Evolutionary conservation across 2,329 filamentous ascomycete genomes (phyloP).

Genomic region (Meredithiella fracta): DNA sequence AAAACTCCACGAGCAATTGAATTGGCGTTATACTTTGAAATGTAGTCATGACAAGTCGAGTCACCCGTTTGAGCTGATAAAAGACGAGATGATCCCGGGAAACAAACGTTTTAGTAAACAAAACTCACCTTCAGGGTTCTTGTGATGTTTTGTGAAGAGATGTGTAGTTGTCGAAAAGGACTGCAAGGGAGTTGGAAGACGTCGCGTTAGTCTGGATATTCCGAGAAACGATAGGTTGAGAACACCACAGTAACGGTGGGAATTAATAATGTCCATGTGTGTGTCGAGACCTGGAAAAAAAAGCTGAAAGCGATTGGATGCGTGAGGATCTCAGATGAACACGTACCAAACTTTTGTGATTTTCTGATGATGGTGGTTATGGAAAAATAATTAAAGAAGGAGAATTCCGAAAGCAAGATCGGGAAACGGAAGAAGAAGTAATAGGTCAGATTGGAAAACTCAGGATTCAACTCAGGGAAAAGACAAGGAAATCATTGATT

Average conservation of each 20-base stretch:
- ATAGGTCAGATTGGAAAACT: neutral
- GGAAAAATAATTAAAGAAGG: conserved; percentile 2
- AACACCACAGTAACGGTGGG: neutral
- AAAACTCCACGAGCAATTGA: neutral
- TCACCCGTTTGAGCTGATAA: neutral
- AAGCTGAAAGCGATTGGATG: neutral
- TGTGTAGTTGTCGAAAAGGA: conserved; percentile 2
- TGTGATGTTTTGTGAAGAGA: neutral
- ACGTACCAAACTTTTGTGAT: conserved; percentile 8
- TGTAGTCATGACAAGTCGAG: neutral
- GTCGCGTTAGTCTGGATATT: conserved; percentile 1
- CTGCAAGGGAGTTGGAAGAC: neutral
- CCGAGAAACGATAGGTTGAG: neutral
- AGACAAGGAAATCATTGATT: neutral
- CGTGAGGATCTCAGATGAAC: neutral
- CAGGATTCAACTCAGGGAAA: neutral
- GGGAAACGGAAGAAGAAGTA: conserved; percentile 4
- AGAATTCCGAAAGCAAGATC: conserved; percentile 4
- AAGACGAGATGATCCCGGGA: neutral
- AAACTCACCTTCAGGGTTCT: conserved; percentile 12
- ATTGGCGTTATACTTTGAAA: neutral
- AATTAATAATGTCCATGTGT: neutral
- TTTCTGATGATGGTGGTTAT: neutral
- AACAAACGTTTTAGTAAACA: neutral
- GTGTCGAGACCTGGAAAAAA: neutral